Evolutionary conservation across 2,329 filamentous ascomycete species (phyloP).

Genomic region (Ophiostoma sp.): DNA sequence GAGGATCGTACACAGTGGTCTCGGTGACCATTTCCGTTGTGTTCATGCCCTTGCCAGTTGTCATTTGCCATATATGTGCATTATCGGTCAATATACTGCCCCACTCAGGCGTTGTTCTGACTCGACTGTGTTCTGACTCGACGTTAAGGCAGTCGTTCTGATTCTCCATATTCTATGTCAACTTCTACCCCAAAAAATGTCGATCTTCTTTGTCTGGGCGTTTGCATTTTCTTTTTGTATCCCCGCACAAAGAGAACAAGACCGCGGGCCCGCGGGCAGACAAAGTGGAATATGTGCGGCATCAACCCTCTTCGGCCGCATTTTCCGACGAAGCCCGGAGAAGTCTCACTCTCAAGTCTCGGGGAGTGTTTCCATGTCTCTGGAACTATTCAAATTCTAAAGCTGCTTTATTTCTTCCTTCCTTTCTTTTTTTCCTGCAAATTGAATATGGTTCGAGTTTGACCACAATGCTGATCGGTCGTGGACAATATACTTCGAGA

Average conservation of each 20-base stretch:
- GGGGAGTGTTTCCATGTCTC: background rate
- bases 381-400: background rate
- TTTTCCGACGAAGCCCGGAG: background rate
- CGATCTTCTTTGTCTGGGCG: background rate
- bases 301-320: background rate
- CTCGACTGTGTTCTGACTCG: too few relatives aligned
- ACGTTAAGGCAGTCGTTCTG: too few relatives aligned
- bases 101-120: too few relatives aligned
- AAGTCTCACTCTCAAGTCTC: background rate
- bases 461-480: too few relatives aligned
- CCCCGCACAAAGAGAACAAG: too few relatives aligned
- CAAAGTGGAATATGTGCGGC: background rate
- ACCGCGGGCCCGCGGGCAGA: too few relatives aligned
- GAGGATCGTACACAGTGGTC: background rate
- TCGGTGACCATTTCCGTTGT: background rate
- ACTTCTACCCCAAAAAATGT: background rate
- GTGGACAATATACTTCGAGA: too few relatives aligned
- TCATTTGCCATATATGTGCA: background rate
- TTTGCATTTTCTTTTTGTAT: background rate
- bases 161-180: background rate
- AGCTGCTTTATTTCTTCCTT: too few relatives aligned
- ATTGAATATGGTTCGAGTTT: too few relatives aligned
- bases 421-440: background rate
- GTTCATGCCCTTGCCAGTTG: background rate
- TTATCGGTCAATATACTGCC: background rate